Percentiles rank a stretch among this genome's conserved stretches.
Evolutionary conservation across 345 rosid genomes (phyloP).

Genomic region (Laguncularia racemosa): DNA sequence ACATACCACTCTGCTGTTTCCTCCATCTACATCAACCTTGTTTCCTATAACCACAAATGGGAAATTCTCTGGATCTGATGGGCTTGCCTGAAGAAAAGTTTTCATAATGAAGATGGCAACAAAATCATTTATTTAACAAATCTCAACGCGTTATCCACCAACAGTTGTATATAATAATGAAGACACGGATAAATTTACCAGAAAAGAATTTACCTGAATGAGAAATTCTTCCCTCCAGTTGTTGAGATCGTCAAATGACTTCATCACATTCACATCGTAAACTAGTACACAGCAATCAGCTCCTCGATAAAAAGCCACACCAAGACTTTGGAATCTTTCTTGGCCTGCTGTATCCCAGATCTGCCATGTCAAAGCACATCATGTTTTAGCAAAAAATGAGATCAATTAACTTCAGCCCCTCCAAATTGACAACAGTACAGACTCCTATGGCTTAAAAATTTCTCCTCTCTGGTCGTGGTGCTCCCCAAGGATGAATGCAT

Average conservation of each 20-base stretch:
- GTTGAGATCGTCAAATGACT: conserved; percentile 72
- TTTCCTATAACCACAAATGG: conserved; percentile 92
- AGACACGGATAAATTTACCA: too few species aligned
- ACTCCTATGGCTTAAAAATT: too few species aligned
- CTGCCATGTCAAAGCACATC: conserved; percentile 25
- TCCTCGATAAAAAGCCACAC: conserved; percentile 54
- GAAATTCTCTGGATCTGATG: conserved; percentile 92
- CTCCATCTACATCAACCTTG: conserved; percentile 87
- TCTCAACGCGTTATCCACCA: too few species aligned
- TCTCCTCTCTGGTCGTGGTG: too few species aligned
- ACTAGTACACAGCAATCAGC: conserved; percentile 67
- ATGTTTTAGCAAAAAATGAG: neutral
- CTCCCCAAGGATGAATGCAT: too few species aligned
- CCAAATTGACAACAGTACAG: neutral
- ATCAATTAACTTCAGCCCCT: neutral
- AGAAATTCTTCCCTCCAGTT: conserved; percentile 86
- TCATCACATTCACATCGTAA: conserved; percentile 70
- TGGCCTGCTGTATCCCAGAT: conserved; percentile 88
- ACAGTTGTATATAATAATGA: neutral
- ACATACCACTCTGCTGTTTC: conserved; percentile 87
- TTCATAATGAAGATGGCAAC: too few species aligned
- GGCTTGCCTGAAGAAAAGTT: conserved; percentile 65
- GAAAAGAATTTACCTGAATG: conserved; percentile 50
- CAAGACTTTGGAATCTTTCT: conserved; percentile 82
- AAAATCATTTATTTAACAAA: too few species aligned